Evolutionary conservation across 208 protist genomes (phyloP), one percentile per base, ranked within the genome.

Genomic region (Trypanosoma vivax): DNA sequence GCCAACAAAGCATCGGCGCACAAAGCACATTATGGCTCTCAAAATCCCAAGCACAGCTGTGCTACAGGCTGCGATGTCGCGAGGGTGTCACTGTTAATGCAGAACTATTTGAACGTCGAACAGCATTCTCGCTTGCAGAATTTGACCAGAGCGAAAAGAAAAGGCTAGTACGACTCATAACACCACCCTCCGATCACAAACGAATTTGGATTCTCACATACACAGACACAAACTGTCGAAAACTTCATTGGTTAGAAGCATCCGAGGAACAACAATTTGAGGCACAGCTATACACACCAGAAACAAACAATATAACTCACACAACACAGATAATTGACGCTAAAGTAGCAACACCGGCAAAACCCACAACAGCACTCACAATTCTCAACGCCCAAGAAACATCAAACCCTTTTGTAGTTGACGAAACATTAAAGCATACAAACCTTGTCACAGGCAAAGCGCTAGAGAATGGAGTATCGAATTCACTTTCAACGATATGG

Each of bases 361-460:
- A 16, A 19, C 50, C 50, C n/a, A 38, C 24, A 28, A 42, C 21
- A 3, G 25, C 23, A 1, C 10, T 50, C 13, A 39, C 35, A 21
- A 24, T 92, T 39, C 58, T 81, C 30, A 92, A 89, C 50, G 71
- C 72, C 5, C 85, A 92, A 51, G 72, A 92, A 39, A 88, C 76
- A n/a, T 78, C 47, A n/a, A 92, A 92, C 39, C 79, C 85, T 1
- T 92, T 86, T 53, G 42, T 71, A 5, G 28, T 89, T 25, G 85
- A 92, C 45, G 19, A 57, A 19, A 21, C 59, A 5, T 70, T 92
- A 21, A 30, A 34, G 11, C 85, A 92, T 58, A 60, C 35, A 39
- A 35, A 78, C 33, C 41, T 81, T n/a, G 16, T 71, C 23, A 67
- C 65, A 5, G 56, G 60, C 1, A 33, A 25, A 0, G 27, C 70